A percentile compares a stretch with the other conserved stretches of the same genome.
Conservation (phyloP, 345 rosid genomes). For the Gynandropsis gynandra region DNA sequence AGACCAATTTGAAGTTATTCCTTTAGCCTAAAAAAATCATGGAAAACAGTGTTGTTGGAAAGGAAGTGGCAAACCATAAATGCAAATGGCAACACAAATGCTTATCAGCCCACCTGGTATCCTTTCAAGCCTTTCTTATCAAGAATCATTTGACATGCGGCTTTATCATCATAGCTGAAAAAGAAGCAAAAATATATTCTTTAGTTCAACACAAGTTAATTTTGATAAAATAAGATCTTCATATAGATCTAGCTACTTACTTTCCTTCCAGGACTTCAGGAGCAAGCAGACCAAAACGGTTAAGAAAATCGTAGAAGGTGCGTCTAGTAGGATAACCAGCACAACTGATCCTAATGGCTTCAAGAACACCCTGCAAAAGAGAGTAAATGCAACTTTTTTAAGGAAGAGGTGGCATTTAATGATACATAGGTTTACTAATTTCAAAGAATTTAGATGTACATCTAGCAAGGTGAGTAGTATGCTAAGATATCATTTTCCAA, state of each 20-base stretch:
- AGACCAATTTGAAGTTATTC: no score
- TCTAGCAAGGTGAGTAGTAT: neutral
- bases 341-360: conserved; percentile 98
- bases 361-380: conserved; percentile 59
- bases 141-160: conserved; percentile 84
- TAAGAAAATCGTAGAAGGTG: conserved; percentile 85
- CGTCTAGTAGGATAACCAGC: conserved; percentile 99
- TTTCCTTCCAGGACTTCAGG: conserved; percentile 88
- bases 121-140: conserved; percentile 84
- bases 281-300: conserved; percentile 95
- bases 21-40: no score
- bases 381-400: conserved; percentile 10
- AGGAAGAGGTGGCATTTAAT: conserved; percentile 14
- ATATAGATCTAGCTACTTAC: conserved; percentile 33
- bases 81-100: neutral
- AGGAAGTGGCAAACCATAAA: conserved; percentile 16
- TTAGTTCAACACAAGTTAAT: conserved; percentile 16
- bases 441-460: no score
- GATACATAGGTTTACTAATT: conserved; percentile 5
- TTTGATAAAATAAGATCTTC: conserved; percentile 17
- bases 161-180: conserved; percentile 70
- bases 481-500: neutral
- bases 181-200: conserved; percentile 18
- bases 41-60: conserved; percentile 10
- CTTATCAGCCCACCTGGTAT: conserved; percentile 65